Conservation (phyloP, 2,329 filamentous ascomycete species). For the Talaromyces sp. region DNA sequence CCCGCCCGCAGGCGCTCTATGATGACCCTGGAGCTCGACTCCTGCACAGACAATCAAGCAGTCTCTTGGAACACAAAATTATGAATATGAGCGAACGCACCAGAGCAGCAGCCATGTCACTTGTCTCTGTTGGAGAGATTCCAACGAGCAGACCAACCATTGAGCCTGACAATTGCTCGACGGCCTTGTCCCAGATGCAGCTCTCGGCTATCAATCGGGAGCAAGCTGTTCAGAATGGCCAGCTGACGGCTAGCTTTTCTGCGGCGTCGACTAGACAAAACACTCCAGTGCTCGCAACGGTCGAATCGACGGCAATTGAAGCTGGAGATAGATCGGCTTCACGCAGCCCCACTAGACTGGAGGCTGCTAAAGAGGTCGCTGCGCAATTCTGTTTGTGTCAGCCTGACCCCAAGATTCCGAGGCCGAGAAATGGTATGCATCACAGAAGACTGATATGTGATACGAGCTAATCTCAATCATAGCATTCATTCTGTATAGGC, state of each 20-base stretch:
- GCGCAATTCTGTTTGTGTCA: slow-evolving; percentile 65
- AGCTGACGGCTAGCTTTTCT: slow-evolving; percentile 16
- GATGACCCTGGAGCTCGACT: slow-evolving; percentile 36
- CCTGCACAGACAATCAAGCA: slow-evolving; percentile 30
- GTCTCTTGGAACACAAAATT: slow-evolving; percentile 41
- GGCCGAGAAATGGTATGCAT: slow-evolving; percentile 66
- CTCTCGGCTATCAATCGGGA: slow-evolving; percentile 27
- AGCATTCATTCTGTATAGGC: slow-evolving; percentile 98
- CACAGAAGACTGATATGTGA: background rate
- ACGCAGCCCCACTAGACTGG: slow-evolving; percentile 34
- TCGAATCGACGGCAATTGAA: background rate
- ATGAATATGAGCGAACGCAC: slow-evolving; percentile 32
- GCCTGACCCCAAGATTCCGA: slow-evolving; percentile 67
- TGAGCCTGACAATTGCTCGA: slow-evolving; percentile 10
- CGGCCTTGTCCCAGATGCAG: slow-evolving; percentile 21
- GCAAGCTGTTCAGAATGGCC: slow-evolving; percentile 24
- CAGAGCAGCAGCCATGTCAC: slow-evolving; percentile 5
- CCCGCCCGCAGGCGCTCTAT: slow-evolving; percentile 41
- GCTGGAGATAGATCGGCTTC: slow-evolving; percentile 28
- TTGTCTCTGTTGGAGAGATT: background rate
- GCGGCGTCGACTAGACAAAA: slow-evolving; percentile 5
- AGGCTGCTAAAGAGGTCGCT: slow-evolving; percentile 39
- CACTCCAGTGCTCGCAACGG: background rate
- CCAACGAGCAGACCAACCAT: background rate
- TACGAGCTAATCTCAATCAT: slow-evolving; percentile 10